Percentiles rank a stretch among this genome's conserved stretches.
phyloP scores from a whole-genome alignment of 345 rosid species.

The Eucalyptus tenuipes region DNA sequence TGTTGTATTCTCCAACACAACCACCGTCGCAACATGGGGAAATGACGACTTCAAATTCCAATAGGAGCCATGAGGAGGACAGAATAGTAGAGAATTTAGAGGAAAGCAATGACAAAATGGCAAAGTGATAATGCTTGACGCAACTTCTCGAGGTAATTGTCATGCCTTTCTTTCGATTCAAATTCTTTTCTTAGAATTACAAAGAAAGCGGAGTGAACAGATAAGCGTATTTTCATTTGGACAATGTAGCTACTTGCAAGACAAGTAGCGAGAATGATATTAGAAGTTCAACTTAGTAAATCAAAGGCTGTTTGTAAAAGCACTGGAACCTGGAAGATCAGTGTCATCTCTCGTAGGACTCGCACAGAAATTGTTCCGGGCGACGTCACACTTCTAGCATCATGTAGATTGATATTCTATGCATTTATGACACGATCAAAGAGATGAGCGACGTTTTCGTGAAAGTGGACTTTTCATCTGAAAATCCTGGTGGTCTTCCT shows the following conservation, averaged over 20 bases:
- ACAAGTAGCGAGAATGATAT: not conserved
- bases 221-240: not conserved
- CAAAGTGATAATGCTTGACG: too few relatives aligned
- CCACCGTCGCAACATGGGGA: too few relatives aligned
- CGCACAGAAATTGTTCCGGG: not conserved
- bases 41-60: too few relatives aligned
- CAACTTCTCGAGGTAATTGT: too few relatives aligned
- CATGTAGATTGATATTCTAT: not conserved
- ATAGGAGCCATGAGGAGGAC: too few relatives aligned
- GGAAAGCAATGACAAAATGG: too few relatives aligned
- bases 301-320: not conserved
- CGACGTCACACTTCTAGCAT: not conserved
- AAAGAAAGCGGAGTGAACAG: accelerated
- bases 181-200: too few relatives aligned
- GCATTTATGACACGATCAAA: not conserved
- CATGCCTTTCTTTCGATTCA: too few relatives aligned
- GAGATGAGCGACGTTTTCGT: not conserved
- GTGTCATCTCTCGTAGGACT: not conserved
- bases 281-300: not conserved
- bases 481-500: not conserved
- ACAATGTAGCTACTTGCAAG: not conserved
- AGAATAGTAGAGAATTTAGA: too few relatives aligned
- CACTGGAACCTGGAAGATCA: not conserved
- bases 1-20: too few relatives aligned
- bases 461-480: not conserved